Conservation (phyloP, 1,139 yeast species). For the Pichia cactophila region DNA sequence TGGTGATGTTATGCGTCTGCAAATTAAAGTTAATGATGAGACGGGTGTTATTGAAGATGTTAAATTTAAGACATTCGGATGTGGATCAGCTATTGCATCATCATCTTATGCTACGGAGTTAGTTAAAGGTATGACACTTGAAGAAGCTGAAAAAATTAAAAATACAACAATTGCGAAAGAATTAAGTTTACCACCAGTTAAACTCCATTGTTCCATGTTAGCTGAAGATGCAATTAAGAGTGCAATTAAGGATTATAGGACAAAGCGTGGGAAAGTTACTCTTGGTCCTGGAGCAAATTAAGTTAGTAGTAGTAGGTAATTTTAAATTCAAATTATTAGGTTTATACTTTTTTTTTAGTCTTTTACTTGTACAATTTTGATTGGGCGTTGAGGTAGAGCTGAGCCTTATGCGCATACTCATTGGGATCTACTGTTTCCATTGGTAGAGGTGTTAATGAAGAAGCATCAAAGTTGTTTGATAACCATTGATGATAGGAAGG, state of each 20-base stretch:
- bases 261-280: constrained; percentile 57
- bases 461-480: constrained; percentile 30
- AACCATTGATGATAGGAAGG: constrained; percentile 37
- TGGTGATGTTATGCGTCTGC: constrained; percentile 98
- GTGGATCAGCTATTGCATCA: constrained; percentile 97
- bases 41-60: constrained; percentile 91
- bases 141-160: constrained; percentile 86
- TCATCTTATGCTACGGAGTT: constrained; percentile 91
- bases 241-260: constrained; percentile 88
- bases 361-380: neutral
- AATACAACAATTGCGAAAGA: constrained; percentile 92
- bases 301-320: no score
- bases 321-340: neutral
- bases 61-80: constrained; percentile 95
- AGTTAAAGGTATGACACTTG: constrained; percentile 90
- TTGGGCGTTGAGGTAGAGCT: neutral
- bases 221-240: constrained; percentile 98
- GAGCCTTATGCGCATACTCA: constrained; percentile 17
- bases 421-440: neutral
- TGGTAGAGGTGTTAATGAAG: neutral
- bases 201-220: constrained; percentile 94
- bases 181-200: constrained; percentile 91
- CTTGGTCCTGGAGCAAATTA: constrained; percentile 40
- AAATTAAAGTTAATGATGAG: constrained; percentile 83
- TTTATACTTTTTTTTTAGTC: neutral